These are phyloP conservation scores for Conticribra guillardii DNA, from an alignment of 108 stramenopile genomes.

Conservation along the genomic window DNA sequence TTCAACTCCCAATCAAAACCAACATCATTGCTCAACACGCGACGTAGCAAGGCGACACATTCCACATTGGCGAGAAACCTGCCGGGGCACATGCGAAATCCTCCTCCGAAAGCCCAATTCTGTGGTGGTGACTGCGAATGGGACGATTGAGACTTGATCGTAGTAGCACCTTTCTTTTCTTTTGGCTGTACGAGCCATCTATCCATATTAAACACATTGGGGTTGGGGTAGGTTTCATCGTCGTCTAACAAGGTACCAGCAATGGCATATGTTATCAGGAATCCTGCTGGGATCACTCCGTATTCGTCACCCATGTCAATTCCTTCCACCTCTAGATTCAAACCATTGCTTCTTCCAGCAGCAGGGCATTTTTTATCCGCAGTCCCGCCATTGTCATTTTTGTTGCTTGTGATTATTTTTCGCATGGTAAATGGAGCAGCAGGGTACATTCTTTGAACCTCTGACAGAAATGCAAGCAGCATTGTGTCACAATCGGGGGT, in stretches of 20 bases:
- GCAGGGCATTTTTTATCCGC: no score
- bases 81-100: slow-evolving; percentile 44
- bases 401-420: slow-evolving; percentile 2
- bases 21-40: slow-evolving; percentile 10
- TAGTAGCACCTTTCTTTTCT: neutral
- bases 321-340: slow-evolving; percentile 6
- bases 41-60: slow-evolving; percentile 18
- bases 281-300: slow-evolving; percentile 26
- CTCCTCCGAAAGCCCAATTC: slow-evolving; percentile 40
- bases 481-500: neutral
- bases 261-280: slow-evolving; percentile 30
- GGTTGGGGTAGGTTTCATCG: slow-evolving; percentile 16
- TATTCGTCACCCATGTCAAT: slow-evolving; percentile 28
- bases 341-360: neutral
- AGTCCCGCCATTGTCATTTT: no score
- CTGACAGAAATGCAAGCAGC: slow-evolving; percentile 24
- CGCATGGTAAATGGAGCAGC: slow-evolving; percentile 50
- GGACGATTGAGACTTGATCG: no score
- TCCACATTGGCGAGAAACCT: slow-evolving; percentile 33
- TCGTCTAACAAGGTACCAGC: slow-evolving; percentile 39
- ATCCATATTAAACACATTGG: slow-evolving; percentile 17
- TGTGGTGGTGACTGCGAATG: neutral
- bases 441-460: slow-evolving; percentile 35
- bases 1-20: slow-evolving; percentile 32
- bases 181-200: slow-evolving; percentile 12